Evolutionary conservation across 2,329 filamentous ascomycete genomes (phyloP).

Genomic region (Aureobasidium musti): DNA sequence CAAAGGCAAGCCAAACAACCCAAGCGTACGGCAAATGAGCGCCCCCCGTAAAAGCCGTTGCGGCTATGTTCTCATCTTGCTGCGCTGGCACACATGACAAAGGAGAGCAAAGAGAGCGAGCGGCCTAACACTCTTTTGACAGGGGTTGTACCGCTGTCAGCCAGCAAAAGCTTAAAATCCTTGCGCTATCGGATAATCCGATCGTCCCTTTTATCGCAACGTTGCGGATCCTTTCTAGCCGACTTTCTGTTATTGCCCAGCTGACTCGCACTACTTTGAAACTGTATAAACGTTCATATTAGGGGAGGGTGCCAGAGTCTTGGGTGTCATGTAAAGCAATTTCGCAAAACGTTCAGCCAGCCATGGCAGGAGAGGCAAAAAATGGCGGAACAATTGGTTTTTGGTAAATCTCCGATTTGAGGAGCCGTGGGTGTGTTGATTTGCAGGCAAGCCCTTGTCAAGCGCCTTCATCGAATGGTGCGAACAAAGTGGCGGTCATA

Average conservation of each 20-base stretch:
- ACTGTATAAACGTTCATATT: background rate
- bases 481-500: background rate
- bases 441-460: background rate
- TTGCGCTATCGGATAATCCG: background rate
- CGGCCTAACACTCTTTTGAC: background rate
- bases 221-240: background rate
- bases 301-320: background rate
- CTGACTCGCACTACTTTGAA: background rate
- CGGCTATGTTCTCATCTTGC: too few relatives aligned
- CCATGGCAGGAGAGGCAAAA: background rate
- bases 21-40: too few relatives aligned
- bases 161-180: background rate
- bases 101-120: too few relatives aligned
- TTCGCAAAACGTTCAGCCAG: background rate
- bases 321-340: background rate
- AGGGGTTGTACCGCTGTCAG: conserved; percentile 12
- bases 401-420: background rate
- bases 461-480: background rate
- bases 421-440: background rate
- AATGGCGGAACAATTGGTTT: background rate
- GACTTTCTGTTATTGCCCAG: background rate
- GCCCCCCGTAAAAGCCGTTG: too few relatives aligned
- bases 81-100: too few relatives aligned
- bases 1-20: too few relatives aligned
- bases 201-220: background rate